phyloP scores from a whole-genome alignment of 768 basidiomycete species.

The Tulasnella sp. region DNA sequence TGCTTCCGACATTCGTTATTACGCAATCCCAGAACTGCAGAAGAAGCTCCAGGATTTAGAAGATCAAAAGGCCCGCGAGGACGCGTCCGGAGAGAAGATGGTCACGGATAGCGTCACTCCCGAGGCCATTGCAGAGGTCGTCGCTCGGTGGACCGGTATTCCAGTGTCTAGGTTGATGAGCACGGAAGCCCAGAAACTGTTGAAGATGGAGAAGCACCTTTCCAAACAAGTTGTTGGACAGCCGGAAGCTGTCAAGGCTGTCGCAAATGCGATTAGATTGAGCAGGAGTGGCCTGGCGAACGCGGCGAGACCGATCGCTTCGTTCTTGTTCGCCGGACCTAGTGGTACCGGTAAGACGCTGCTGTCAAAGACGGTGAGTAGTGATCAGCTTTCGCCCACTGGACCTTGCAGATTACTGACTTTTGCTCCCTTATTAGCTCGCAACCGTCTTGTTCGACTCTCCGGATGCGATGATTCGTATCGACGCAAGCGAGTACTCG shows the following conservation, averaged over 20 bases:
- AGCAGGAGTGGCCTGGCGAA: conserved; percentile 92
- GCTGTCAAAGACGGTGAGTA: conserved; percentile 75
- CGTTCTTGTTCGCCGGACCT: conserved; percentile 88
- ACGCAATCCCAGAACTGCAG: conserved; percentile 84
- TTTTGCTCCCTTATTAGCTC: conserved; percentile 43
- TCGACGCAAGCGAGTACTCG: conserved; percentile 91
- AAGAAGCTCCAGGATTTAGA: conserved; percentile 40
- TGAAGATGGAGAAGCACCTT: conserved; percentile 80
- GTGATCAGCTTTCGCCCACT: not conserved
- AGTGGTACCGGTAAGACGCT: conserved; percentile 88
- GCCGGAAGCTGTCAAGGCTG: conserved; percentile 81
- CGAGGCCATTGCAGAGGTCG: conserved; percentile 90
- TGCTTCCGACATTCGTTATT: conserved; percentile 84
- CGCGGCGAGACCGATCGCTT: conserved; percentile 78
- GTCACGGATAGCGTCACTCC: conserved; percentile 66
- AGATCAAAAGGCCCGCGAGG: conserved; percentile 60
- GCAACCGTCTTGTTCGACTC: conserved; percentile 86
- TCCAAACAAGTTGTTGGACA: conserved; percentile 62
- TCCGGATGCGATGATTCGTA: conserved; percentile 81
- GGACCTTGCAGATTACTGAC: conserved; percentile 10
- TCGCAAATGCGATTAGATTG: conserved; percentile 87
- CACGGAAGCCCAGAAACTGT: conserved; percentile 83
- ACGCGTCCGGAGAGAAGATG: conserved; percentile 34
- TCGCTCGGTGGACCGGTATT: conserved; percentile 87
- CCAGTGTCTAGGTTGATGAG: conserved; percentile 81